phyloP scores from a whole-genome alignment of 2,329 filamentous ascomycete genomes.

The Alternaria alternata region DNA sequence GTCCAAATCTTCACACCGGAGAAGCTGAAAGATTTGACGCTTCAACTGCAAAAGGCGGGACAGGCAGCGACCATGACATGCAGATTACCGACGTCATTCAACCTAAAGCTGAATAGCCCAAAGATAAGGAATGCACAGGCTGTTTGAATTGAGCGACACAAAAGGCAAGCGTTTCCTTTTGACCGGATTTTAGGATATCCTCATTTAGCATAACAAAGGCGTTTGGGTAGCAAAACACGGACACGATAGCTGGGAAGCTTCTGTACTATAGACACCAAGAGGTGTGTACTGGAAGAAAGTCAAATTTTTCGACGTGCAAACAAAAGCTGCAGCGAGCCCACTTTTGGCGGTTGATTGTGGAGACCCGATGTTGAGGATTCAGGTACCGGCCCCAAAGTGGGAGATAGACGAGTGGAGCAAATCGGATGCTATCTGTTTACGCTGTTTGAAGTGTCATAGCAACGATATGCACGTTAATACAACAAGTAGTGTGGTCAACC shows the following conservation, averaged over 20 bases:
- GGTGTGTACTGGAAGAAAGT: conserved; percentile 13
- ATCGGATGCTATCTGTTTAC: background rate
- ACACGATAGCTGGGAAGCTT: conserved; percentile 7
- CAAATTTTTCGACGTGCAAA: conserved; percentile 5
- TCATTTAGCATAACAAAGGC: conserved; percentile 22
- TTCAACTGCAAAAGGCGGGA: conserved; percentile 50
- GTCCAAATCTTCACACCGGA: conserved; percentile 49
- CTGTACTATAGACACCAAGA: conserved; percentile 19
- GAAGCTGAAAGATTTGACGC: conserved; percentile 45
- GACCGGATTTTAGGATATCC: conserved; percentile 34
- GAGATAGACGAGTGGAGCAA: background rate
- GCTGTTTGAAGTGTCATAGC: background rate
- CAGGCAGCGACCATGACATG: conserved; percentile 47
- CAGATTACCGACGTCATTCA: conserved; percentile 46
- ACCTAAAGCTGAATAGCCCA: conserved; percentile 36
- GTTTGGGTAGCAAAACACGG: conserved; percentile 10
- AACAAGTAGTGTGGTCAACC: background rate
- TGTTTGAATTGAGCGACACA: conserved; percentile 10
- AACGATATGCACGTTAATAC: background rate
- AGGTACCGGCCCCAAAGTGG: conserved; percentile 13
- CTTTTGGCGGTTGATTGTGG: conserved; percentile 17
- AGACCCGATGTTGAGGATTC: conserved; percentile 14
- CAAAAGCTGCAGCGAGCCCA: conserved; percentile 7
- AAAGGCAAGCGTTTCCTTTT: conserved; percentile 18
- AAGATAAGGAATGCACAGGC: conserved; percentile 36